phyloP scores from a whole-genome alignment of 2,329 filamentous ascomycete species.

The Colletotrichum sp. region DNA sequence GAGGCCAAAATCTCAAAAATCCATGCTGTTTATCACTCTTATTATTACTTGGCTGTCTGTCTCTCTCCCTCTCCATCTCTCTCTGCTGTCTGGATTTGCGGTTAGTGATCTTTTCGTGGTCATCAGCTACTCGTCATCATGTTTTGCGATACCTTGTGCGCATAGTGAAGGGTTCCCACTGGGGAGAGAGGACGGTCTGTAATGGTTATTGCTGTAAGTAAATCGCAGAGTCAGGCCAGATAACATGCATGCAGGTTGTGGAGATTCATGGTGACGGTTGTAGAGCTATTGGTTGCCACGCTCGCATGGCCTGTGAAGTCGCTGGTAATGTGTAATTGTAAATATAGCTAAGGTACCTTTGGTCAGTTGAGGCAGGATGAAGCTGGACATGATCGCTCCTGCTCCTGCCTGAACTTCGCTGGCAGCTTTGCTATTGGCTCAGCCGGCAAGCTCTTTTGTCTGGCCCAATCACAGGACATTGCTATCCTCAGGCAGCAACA shows the following conservation, averaged over 20 bases:
- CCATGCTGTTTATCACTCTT: neutral
- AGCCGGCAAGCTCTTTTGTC: neutral
- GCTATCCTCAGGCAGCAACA: slow-evolving; percentile 2
- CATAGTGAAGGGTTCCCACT: neutral
- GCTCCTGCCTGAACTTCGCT: neutral
- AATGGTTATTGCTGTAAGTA: neutral
- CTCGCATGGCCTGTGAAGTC: neutral
- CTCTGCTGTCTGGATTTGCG: neutral
- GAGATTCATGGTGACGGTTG: neutral
- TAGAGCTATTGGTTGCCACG: neutral
- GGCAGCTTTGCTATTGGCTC: neutral
- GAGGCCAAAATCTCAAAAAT: neutral
- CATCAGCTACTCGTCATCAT: neutral
- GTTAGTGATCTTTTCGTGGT: neutral
- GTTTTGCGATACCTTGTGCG: neutral
- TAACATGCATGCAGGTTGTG: neutral
- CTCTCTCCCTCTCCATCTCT: neutral
- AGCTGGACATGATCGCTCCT: slow-evolving; percentile 2
- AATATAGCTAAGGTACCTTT: neutral
- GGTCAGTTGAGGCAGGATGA: neutral
- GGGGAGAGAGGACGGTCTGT: neutral
- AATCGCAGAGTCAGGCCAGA: neutral
- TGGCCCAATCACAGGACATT: neutral
- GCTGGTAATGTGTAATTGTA: neutral
- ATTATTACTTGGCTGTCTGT: neutral